phyloP scores from a whole-genome alignment of 164 flowering plant species.

The Platanus orientalis region DNA sequence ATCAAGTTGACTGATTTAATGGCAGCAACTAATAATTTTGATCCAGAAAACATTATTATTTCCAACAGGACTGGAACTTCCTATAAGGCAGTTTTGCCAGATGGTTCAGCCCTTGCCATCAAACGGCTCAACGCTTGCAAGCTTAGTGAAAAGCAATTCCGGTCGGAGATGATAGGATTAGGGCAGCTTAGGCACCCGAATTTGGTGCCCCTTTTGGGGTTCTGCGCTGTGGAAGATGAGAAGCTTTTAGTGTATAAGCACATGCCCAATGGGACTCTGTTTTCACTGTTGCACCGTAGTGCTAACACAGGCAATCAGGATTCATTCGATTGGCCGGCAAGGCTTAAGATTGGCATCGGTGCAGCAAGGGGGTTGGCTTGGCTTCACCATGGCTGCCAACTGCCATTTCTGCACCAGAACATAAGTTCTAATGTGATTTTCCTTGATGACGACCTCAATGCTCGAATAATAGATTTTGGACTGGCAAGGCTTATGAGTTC shows the following conservation, averaged over 20 bases:
- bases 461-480: conserved; percentile 55
- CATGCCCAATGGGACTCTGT: conserved; percentile 58
- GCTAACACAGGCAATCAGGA: conserved; percentile 4
- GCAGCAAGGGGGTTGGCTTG: conserved; percentile 69
- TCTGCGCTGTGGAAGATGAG: conserved; percentile 59
- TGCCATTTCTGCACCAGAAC: conserved; percentile 48
- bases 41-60: conserved; percentile 28
- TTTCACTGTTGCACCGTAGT: conserved; percentile 32
- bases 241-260: conserved; percentile 65
- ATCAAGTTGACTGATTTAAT: conserved; percentile 52
- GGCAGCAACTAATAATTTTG: conserved; percentile 53
- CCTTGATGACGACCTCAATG: conserved; percentile 61
- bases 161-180: conserved; percentile 54
- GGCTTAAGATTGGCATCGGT: conserved; percentile 56
- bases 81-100: conserved; percentile 53
- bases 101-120: conserved; percentile 61
- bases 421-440: conserved; percentile 55
- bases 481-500: conserved; percentile 42
- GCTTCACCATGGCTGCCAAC: conserved; percentile 68
- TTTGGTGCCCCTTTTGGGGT: conserved; percentile 66
- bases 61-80: conserved; percentile 50
- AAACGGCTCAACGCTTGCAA: conserved; percentile 45
- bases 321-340: conserved; percentile 49
- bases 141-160: conserved; percentile 55
- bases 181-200: conserved; percentile 74